Evolutionary conservation across 2,329 filamentous ascomycete species (phyloP).

Genomic region (Pseudohalonectria lignicola): DNA sequence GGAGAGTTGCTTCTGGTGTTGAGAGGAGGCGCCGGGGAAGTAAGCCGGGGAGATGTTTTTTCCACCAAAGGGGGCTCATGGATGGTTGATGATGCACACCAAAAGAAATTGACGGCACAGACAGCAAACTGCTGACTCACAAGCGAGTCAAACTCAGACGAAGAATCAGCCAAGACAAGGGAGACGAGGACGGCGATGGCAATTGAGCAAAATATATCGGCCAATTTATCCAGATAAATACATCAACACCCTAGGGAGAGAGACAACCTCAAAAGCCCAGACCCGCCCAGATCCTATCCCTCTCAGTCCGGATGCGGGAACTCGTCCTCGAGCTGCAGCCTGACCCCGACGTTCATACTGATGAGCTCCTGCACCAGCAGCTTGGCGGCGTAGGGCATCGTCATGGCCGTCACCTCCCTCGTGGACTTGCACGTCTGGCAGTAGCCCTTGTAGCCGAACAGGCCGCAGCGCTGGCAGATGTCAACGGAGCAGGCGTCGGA

Average conservation of each 20-base stretch:
- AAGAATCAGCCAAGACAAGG: background rate
- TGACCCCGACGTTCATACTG: conserved; percentile 97
- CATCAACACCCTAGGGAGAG: background rate
- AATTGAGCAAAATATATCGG: no score
- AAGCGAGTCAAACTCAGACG: background rate
- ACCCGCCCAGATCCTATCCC: no score
- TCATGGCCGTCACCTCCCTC: conserved; percentile 79
- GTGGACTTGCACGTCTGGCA: conserved; percentile 88
- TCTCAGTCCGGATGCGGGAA: conserved; percentile 55
- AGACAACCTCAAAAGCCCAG: background rate
- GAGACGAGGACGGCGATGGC: no score
- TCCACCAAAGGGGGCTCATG: no score
- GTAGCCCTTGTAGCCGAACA: conserved; percentile 93
- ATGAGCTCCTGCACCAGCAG: conserved; percentile 89
- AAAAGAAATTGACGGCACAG: no score
- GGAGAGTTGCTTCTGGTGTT: background rate
- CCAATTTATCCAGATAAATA: background rate
- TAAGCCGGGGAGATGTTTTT: background rate
- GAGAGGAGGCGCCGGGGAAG: background rate
- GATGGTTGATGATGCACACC: no score
- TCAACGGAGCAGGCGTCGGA: conserved; percentile 87
- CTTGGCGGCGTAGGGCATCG: conserved; percentile 95
- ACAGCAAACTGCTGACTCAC: no score
- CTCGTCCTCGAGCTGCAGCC: conserved; percentile 84
- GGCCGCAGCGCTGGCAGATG: conserved; percentile 84